Base-by-base conservation (phyloP, 106 monocot species). In the Apostasia ramifera region DNA sequence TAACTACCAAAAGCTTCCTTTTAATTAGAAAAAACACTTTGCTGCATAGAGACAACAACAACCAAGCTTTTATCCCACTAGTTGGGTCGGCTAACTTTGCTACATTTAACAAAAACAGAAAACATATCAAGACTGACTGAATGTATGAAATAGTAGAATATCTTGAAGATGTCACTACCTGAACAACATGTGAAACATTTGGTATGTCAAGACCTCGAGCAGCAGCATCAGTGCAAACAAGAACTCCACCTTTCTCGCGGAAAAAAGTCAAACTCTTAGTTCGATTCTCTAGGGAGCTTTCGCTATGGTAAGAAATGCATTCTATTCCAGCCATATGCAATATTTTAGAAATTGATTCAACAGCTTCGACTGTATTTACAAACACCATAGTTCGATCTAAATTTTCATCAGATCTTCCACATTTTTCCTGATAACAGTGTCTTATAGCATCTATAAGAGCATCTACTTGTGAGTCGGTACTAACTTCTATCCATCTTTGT, bases 171-270 rank as follows among this genome's bases (percentile, higher is more conserved):
- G 53, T 8, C 1, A 39, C 14, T 86, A 92, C 97, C 97, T 98
- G 97, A 85, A 98, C 85, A 75, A 98, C 92, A 76, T 98, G 92
- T 61, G 83, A 83, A 72, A 98, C 77, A 79, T 98, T 84, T 8
- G 97, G 92, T 70, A 98, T 81, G 69, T 98, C 97, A 53, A 98
- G 75, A 40, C 97, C 97, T 73, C 97, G 97, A 57, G 97, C 89
- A 72, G 97, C 97, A 73, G 97, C 97, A 87, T 98, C 97, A 55
- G 97, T 98, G 71, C 97, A 98, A 2, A 98, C 97, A 83, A 98
- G 84, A 44, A 98, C 76, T 1, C 97, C 97, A 71, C 97, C 97
- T 7, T 82, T 87, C 61, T 92, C 82, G 37, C 83, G 80, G 41
- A 98, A 92, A 75, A 38, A 47, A 10, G 69, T 58, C 59, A 98